These are phyloP conservation scores for Saccharomyces hybrid DNA, from an alignment of 1,139 yeast genomes.

Conservation along the genomic window DNA sequence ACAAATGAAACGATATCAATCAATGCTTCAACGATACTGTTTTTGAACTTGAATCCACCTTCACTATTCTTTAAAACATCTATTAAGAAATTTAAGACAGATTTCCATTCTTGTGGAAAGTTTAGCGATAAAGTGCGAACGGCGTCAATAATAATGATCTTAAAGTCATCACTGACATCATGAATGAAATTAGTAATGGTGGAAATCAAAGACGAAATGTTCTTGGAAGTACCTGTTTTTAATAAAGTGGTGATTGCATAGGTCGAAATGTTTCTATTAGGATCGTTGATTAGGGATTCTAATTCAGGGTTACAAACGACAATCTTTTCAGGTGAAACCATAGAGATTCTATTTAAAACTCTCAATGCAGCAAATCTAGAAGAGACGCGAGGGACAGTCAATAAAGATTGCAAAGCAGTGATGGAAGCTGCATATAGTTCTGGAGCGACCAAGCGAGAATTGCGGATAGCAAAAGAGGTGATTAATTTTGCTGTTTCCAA, in stretches of 20 bases:
- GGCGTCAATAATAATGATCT: conserved; percentile 89
- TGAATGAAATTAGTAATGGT: conserved; percentile 86
- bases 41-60: conserved; percentile 79
- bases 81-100: conserved; percentile 73
- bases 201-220: conserved; percentile 80
- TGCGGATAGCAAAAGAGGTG: conserved; percentile 43
- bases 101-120: conserved; percentile 84
- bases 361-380: conserved; percentile 91
- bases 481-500: conserved; percentile 85
- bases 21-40: conserved; percentile 83
- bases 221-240: conserved; percentile 88
- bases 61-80: conserved; percentile 77
- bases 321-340: conserved; percentile 73
- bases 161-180: conserved; percentile 93
- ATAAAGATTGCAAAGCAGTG: conserved; percentile 61
- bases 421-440: conserved; percentile 63
- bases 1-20: conserved; percentile 84
- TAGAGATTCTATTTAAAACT: conserved; percentile 75
- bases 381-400: conserved; percentile 84
- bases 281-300: conserved; percentile 78
- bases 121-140: conserved; percentile 85
- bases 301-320: conserved; percentile 70
- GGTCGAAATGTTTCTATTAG: conserved; percentile 87
- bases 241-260: conserved; percentile 93
- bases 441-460: conserved; percentile 42